phyloP scores from a whole-genome alignment of 2,329 filamentous ascomycete genomes.

The Fusarium oligoseptatum region DNA sequence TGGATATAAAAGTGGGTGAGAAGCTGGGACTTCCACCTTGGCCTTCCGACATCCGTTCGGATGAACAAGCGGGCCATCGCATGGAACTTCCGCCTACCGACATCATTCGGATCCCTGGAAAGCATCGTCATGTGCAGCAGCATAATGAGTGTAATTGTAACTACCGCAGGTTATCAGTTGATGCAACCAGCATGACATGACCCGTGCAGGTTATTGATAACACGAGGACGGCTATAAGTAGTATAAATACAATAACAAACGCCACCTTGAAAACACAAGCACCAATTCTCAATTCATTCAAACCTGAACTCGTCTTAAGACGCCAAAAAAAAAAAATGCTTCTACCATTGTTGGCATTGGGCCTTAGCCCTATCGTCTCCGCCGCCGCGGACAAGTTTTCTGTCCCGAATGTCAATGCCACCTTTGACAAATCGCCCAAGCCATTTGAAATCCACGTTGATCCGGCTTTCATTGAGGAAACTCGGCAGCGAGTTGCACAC shows the following conservation, averaged over 20 bases:
- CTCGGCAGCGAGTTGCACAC: not conserved
- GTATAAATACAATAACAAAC: not conserved
- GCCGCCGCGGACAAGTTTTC: not conserved
- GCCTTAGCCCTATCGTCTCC: not conserved
- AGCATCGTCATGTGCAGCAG: too few relatives aligned
- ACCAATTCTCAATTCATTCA: too few relatives aligned
- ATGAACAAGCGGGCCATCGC: not conserved
- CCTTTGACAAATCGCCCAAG: not conserved
- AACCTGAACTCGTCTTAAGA: too few relatives aligned
- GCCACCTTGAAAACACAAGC: not conserved
- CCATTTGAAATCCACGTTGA: not conserved
- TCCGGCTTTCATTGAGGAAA: not conserved
- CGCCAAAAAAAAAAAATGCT: too few relatives aligned
- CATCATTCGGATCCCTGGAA: not conserved
- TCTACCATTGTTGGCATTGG: not conserved
- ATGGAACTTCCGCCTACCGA: not conserved
- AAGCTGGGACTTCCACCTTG: too few relatives aligned
- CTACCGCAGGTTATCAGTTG: too few relatives aligned
- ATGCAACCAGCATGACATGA: too few relatives aligned
- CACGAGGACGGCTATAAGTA: not conserved
- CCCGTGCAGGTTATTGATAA: not conserved
- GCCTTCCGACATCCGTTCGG: not conserved
- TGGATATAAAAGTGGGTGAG: not conserved
- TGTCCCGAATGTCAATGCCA: not conserved
- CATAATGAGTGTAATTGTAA: too few relatives aligned